phyloP scores from a whole-genome alignment of 148 eudicot species.

The Rhododendron vialii region DNA sequence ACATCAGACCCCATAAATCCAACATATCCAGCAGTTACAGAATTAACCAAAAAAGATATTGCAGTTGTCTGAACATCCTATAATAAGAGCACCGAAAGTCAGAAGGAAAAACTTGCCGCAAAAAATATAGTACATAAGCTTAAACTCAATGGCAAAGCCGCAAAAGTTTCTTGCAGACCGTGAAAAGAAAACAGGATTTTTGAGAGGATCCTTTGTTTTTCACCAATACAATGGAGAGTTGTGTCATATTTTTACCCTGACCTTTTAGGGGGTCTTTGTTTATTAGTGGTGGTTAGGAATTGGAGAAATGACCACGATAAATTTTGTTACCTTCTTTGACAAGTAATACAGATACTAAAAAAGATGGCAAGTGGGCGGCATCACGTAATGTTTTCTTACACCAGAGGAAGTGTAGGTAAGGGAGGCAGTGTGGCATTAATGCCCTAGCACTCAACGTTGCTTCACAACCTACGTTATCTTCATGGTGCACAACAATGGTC shows the following conservation, averaged over 20 bases:
- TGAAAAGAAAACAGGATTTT: background rate
- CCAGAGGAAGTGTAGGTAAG: background rate
- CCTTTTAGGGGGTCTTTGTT: background rate
- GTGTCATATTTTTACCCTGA: background rate
- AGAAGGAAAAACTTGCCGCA: background rate
- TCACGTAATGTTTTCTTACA: background rate
- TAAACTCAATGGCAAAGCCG: background rate
- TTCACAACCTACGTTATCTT: background rate
- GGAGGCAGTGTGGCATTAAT: background rate
- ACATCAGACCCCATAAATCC: background rate
- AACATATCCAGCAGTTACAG: background rate
- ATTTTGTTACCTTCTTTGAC: background rate
- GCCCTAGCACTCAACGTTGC: background rate
- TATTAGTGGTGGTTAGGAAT: background rate
- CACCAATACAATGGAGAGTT: background rate
- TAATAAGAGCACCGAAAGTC: background rate
- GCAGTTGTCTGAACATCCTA: background rate
- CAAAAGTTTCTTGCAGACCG: background rate
- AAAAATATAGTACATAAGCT: background rate
- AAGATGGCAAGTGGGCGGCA: background rate
- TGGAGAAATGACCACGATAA: background rate
- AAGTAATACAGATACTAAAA: background rate
- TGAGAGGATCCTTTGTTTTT: background rate
- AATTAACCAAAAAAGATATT: background rate
- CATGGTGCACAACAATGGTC: background rate